Evolutionary conservation across 1,284 basidiomycete species (phyloP).

Genomic region (Schizophyllum amplum): DNA sequence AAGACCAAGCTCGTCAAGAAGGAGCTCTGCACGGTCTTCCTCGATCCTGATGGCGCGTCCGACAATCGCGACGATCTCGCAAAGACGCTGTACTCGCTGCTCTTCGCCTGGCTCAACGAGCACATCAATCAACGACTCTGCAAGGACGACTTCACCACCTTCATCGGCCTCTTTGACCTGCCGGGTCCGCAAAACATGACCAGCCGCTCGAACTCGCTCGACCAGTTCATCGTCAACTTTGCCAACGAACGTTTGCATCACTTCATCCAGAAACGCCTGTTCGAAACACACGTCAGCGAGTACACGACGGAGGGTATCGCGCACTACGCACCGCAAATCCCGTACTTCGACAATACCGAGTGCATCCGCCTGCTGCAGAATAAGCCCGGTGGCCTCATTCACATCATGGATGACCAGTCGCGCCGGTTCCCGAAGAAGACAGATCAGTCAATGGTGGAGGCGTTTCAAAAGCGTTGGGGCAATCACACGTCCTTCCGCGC

Average conservation of each 20-base stretch:
- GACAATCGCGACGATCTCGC: conserved; percentile 92
- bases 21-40: conserved; percentile 93
- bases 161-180: conserved; percentile 93
- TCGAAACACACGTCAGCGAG: conserved; percentile 74
- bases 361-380: conserved; percentile 84
- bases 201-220: conserved; percentile 81
- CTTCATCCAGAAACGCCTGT: conserved; percentile 76
- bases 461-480: conserved; percentile 90
- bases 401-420: conserved; percentile 88
- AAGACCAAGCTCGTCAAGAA: conserved; percentile 89
- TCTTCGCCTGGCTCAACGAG: conserved; percentile 97
- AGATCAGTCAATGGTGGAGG: conserved; percentile 90
- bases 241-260: conserved; percentile 87
- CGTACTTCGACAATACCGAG: conserved; percentile 90
- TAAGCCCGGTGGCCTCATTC: conserved; percentile 84
- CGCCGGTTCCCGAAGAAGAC: conserved; percentile 83
- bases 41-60: conserved; percentile 89
- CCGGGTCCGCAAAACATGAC: conserved; percentile 91
- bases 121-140: conserved; percentile 92
- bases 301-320: conserved; percentile 83
- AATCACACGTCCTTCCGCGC: conserved; percentile 89
- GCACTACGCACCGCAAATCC: conserved; percentile 59
- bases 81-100: conserved; percentile 86
- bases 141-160: conserved; percentile 84
- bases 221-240: conserved; percentile 95